These are phyloP conservation scores for Didymosphaeria variabile DNA, from an alignment of 2,329 filamentous ascomycete genomes.

Conservation along the genomic window DNA sequence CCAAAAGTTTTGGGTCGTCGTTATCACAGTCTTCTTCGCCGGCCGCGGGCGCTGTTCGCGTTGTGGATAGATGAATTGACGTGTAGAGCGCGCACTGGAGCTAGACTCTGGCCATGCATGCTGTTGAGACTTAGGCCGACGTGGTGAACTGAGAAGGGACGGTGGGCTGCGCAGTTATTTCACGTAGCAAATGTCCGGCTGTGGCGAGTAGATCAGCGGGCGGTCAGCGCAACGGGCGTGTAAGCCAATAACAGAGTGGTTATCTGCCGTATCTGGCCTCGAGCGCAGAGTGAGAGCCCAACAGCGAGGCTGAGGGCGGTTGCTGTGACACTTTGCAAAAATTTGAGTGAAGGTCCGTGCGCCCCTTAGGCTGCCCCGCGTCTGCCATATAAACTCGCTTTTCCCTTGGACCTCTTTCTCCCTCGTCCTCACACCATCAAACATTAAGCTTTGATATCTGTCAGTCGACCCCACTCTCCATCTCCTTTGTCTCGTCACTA, in stretches of 20 bases:
- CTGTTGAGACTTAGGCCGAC: not conserved
- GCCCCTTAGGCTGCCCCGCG: not conserved
- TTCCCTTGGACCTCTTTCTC: not conserved
- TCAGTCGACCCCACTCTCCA: not conserved
- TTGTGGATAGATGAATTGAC: constrained; percentile 1
- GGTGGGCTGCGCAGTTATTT: constrained; percentile 12
- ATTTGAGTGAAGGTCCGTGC: constrained; percentile 5
- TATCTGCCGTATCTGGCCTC: constrained; percentile 13
- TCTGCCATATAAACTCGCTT: not conserved
- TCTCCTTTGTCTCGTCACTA: constrained; percentile 2
- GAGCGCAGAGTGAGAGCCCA: constrained; percentile 1
- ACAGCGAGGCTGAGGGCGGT: constrained; percentile 14
- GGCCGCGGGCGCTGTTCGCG: not conserved
- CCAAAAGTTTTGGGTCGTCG: constrained; percentile 8
- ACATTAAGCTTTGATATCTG: constrained; percentile 13
- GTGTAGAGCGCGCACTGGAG: constrained; percentile 4
- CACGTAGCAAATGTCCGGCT: constrained; percentile 14
- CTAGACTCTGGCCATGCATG: constrained; percentile 9
- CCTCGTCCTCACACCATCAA: constrained; percentile 11
- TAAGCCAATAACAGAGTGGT: constrained; percentile 15
- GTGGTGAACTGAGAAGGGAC: constrained; percentile 1
- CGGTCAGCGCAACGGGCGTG: constrained; percentile 7
- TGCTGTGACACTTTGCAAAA: constrained; percentile 13
- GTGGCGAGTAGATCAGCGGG: constrained; percentile 24
- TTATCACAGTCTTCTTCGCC: not conserved